phyloP scores from a whole-genome alignment of 2,329 filamentous ascomycete genomes.

The Alternaria longipes region DNA sequence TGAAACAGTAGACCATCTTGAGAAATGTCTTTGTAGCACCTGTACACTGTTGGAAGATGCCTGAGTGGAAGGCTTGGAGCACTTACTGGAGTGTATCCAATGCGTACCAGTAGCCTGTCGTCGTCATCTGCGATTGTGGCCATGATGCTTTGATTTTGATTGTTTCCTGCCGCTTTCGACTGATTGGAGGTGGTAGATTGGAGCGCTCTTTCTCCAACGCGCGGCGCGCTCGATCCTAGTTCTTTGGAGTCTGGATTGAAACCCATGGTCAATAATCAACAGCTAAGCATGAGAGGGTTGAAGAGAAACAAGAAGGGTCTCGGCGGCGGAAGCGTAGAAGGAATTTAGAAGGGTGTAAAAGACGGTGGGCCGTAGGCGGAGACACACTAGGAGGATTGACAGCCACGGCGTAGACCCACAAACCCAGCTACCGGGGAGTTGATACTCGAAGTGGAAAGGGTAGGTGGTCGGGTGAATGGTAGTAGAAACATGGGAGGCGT shows the following conservation, averaged over 20 bases:
- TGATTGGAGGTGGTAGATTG: constrained; percentile 30
- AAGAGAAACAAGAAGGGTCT: constrained; percentile 13
- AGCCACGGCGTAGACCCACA: constrained; percentile 37
- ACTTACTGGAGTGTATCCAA: constrained; percentile 69
- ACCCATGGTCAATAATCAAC: constrained; percentile 41
- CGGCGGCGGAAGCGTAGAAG: constrained; percentile 23
- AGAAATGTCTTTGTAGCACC: constrained; percentile 71
- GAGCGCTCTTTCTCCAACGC: constrained; percentile 22
- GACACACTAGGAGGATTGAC: constrained; percentile 40
- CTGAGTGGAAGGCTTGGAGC: neutral
- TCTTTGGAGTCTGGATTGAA: constrained; percentile 35
- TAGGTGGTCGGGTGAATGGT: constrained; percentile 32
- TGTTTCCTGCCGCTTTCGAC: constrained; percentile 36
- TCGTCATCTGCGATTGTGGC: constrained; percentile 66
- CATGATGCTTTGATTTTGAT: constrained; percentile 46
- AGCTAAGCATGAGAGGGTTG: constrained; percentile 30
- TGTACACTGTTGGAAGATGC: constrained; percentile 43
- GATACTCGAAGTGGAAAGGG: constrained; percentile 40
- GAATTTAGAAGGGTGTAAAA: constrained; percentile 36
- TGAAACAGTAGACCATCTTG: constrained; percentile 72
- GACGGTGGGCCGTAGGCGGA: constrained; percentile 38
- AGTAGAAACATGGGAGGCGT: constrained; percentile 25
- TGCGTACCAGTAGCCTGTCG: constrained; percentile 67
- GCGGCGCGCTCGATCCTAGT: constrained; percentile 18
- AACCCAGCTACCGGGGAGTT: constrained; percentile 33